Percentiles rank a stretch among this genome's conserved stretches.
Evolutionary conservation across 495 filamentous ascomycete species (phyloP).

Genomic region (Penicillium pulvis): DNA sequence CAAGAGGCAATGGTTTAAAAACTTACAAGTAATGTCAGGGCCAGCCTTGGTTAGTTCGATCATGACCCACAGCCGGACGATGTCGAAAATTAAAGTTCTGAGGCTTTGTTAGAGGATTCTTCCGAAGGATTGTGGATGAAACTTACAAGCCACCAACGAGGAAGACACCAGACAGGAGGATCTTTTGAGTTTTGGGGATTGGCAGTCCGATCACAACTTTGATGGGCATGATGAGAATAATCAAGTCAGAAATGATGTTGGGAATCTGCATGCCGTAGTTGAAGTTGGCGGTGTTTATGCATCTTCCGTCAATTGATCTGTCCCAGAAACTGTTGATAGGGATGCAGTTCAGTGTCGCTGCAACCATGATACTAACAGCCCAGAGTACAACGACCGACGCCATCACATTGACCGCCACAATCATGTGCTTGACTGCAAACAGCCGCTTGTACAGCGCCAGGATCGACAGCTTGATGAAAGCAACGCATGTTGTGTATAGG

Average conservation of each 20-base stretch:
- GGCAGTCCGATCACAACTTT: conserved; percentile 45
- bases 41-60: conserved; percentile 22
- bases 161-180: conserved; percentile 43
- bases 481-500: conserved; percentile 32
- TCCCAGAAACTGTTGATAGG: conserved; percentile 39
- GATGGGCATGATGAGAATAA: conserved; percentile 50
- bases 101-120: neutral
- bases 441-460: conserved; percentile 43
- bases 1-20: neutral
- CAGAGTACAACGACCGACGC: conserved; percentile 33
- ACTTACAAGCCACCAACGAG: conserved; percentile 42
- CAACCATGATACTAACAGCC: conserved; percentile 29
- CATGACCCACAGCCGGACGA: conserved; percentile 23
- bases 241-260: conserved; percentile 44
- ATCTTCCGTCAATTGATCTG: conserved; percentile 25
- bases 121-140: neutral
- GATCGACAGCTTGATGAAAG: conserved; percentile 47
- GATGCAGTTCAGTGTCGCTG: conserved; percentile 35
- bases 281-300: conserved; percentile 32
- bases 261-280: conserved; percentile 41
- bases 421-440: conserved; percentile 34
- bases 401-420: conserved; percentile 28
- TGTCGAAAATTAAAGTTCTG: conserved; percentile 26
- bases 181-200: conserved; percentile 38
- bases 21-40: conserved; percentile 30